Evolutionary conservation across 2,329 filamentous ascomycete genomes (phyloP).

Genomic region (Fusarium bulbicola): DNA sequence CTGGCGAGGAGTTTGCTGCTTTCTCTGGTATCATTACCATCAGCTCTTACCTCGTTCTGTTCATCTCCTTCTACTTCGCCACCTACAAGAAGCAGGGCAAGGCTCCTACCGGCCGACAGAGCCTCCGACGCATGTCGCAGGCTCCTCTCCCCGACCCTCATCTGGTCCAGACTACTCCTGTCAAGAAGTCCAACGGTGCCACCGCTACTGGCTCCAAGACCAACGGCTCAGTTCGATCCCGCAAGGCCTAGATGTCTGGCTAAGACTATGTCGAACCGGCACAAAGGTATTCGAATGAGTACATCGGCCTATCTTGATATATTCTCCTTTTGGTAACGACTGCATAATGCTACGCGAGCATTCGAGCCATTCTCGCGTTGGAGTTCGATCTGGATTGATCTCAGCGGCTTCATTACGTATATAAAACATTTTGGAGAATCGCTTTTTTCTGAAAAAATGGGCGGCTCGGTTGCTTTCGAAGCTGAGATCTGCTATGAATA

Average conservation of each 20-base stretch:
- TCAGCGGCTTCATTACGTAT: slow-evolving; percentile 37
- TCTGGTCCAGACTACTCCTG: slow-evolving; percentile 65
- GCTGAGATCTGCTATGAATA: slow-evolving; percentile 29
- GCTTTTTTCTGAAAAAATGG: slow-evolving; percentile 10
- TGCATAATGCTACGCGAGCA: slow-evolving; percentile 15
- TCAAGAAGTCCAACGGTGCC: slow-evolving; percentile 59
- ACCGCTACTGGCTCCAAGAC: slow-evolving; percentile 64
- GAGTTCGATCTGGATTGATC: slow-evolving; percentile 33
- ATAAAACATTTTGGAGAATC: slow-evolving; percentile 40
- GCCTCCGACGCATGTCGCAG: slow-evolving; percentile 71
- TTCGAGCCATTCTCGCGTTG: slow-evolving; percentile 18
- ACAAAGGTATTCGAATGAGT: neutral
- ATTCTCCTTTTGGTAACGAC: slow-evolving; percentile 4
- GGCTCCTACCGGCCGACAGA: slow-evolving; percentile 82
- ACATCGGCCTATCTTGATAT: neutral
- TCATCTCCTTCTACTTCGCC: slow-evolving; percentile 98
- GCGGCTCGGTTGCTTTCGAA: slow-evolving; percentile 27
- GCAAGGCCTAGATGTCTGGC: slow-evolving; percentile 64
- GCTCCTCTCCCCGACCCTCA: slow-evolving; percentile 79
- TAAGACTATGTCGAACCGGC: neutral
- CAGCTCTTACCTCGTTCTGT: slow-evolving; percentile 94
- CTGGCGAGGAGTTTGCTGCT: slow-evolving; percentile 96
- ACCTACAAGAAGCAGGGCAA: slow-evolving; percentile 93
- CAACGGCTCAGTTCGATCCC: slow-evolving; percentile 72
- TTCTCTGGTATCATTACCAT: slow-evolving; percentile 92